A percentile compares a stretch with the other conserved stretches of the same genome.
Conservation (phyloP, 192 early-diverging fungal genomes). For the Piromyces finnis region DNA sequence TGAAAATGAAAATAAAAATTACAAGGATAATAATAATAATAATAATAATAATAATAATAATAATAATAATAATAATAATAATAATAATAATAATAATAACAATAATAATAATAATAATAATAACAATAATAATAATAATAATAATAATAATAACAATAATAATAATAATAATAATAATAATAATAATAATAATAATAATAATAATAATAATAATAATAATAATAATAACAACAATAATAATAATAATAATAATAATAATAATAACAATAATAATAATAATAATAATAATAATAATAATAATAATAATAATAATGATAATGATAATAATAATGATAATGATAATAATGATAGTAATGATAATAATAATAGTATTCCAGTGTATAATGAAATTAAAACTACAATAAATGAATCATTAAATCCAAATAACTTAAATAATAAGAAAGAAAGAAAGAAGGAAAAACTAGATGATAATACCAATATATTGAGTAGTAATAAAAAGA, state of each 20-base stretch:
- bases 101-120: background rate
- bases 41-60: background rate
- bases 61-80: background rate
- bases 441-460: background rate
- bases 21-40: background rate
- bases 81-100: background rate
- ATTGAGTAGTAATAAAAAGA: background rate
- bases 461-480: background rate
- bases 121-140: background rate
- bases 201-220: background rate
- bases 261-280: background rate
- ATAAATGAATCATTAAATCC: no score
- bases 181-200: background rate
- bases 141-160: background rate
- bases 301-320: background rate
- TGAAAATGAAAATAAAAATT: background rate
- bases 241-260: background rate
- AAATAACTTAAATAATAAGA: no score
- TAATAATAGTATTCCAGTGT: background rate
- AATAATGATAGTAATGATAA: background rate
- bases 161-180: background rate
- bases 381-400: no score
- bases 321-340: background rate
- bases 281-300: background rate
- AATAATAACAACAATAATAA: background rate